Conservation (phyloP, 2,329 filamentous ascomycete species). For the Diplodia sapinea region DNA sequence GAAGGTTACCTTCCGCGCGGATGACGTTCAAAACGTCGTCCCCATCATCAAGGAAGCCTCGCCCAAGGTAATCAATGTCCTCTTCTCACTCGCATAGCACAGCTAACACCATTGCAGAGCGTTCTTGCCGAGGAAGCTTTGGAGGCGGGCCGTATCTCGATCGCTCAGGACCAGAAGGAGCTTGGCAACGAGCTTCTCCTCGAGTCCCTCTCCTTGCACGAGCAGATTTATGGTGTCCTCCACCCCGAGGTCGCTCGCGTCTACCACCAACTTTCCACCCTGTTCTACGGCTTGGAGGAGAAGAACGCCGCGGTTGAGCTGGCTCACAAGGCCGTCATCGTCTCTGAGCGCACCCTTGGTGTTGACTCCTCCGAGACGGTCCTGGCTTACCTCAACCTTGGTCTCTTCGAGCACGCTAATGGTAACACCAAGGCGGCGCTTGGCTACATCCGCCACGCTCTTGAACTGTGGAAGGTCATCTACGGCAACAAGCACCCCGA, state of each 20-base stretch:
- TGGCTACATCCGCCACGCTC: conserved; percentile 85
- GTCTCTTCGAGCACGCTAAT: conserved; percentile 88
- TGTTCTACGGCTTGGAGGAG: conserved; percentile 98
- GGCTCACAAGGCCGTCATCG: conserved; percentile 93
- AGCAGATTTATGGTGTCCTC: conserved; percentile 97
- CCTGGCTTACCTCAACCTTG: conserved; percentile 93
- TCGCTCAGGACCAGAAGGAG: conserved; percentile 93
- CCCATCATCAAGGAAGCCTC: conserved; percentile 93
- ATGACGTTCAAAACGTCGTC: conserved; percentile 91
- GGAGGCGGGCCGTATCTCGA: conserved; percentile 94
- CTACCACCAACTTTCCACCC: conserved; percentile 92
- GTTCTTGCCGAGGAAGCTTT: conserved; percentile 92
- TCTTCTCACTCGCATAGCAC: background rate
- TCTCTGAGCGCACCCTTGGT: conserved; percentile 91
- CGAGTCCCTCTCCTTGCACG: conserved; percentile 94
- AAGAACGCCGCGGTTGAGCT: conserved; percentile 95
- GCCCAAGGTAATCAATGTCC: conserved; percentile 59
- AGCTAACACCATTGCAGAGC: conserved; percentile 54
- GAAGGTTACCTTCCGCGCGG: conserved; percentile 84
- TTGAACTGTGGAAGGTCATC: conserved; percentile 96
- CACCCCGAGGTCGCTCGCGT: conserved; percentile 95
- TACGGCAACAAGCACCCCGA: conserved; percentile 94
- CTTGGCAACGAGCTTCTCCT: conserved; percentile 92
- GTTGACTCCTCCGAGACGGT: conserved; percentile 94
- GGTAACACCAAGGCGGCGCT: conserved; percentile 91